Percentiles rank a stretch among this genome's conserved stretches.
Conservation (phyloP, 768 basidiomycete genomes). For the Russula griseocarnosa region DNA sequence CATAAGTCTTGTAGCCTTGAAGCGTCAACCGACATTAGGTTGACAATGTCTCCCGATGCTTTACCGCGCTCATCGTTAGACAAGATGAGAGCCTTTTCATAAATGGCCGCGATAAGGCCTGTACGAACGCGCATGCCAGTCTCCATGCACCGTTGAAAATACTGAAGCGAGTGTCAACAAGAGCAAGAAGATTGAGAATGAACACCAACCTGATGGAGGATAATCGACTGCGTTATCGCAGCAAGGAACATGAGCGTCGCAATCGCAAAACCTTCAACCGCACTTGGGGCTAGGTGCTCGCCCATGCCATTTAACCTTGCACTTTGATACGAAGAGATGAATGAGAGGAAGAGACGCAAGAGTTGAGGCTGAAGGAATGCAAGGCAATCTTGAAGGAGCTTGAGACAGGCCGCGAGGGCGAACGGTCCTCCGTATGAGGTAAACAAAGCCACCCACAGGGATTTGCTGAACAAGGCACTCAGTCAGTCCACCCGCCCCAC, state of each 20-base stretch:
- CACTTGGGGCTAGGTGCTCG: slow-evolving; percentile 34
- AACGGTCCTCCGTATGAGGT: slow-evolving; percentile 79
- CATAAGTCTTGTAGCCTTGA: slow-evolving; percentile 76
- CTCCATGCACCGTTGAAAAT: slow-evolving; percentile 79
- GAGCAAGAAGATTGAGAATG: too few relatives aligned
- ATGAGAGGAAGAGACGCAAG: slow-evolving; percentile 71
- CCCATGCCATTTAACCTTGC: slow-evolving; percentile 38
- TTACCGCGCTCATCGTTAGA: slow-evolving; percentile 81
- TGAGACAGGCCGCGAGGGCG: slow-evolving; percentile 55
- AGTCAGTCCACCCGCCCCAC: background rate
- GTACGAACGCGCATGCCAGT: slow-evolving; percentile 93
- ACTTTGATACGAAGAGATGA: slow-evolving; percentile 74
- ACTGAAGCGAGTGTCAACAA: slow-evolving; percentile 41
- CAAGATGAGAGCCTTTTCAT: slow-evolving; percentile 79
- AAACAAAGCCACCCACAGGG: slow-evolving; percentile 70
- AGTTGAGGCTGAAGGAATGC: slow-evolving; percentile 87
- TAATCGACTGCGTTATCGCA: slow-evolving; percentile 71
- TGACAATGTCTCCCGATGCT: slow-evolving; percentile 89
- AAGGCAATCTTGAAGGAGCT: slow-evolving; percentile 74
- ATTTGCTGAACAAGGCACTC: slow-evolving; percentile 41
- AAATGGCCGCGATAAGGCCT: slow-evolving; percentile 81
- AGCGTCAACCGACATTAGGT: slow-evolving; percentile 87
- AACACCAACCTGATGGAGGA: slow-evolving; percentile 66
- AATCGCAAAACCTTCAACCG: slow-evolving; percentile 69
- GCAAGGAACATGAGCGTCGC: slow-evolving; percentile 76